Evolutionary conservation across 2,329 filamentous ascomycete genomes (phyloP).

Genomic region (Chaetothyriales sp.): DNA sequence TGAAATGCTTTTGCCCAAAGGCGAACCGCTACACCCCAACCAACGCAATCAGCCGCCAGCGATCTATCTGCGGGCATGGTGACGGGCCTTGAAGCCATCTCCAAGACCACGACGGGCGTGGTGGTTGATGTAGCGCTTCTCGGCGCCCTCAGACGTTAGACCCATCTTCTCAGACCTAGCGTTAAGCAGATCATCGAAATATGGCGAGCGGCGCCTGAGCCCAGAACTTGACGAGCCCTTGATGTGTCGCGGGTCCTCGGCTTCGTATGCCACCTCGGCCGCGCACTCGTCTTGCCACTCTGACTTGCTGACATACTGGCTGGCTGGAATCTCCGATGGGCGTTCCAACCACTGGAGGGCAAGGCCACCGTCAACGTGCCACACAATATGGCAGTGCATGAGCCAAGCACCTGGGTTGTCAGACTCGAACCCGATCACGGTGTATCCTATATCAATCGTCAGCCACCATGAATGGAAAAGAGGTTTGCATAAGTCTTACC

Average conservation of each 20-base stretch:
- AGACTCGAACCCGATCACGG: constrained; percentile 41
- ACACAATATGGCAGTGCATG: constrained; percentile 71
- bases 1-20: background rate
- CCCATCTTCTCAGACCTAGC: constrained; percentile 4
- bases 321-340: constrained; percentile 8
- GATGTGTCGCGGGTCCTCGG: constrained; percentile 3
- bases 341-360: constrained; percentile 28
- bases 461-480: constrained; percentile 17
- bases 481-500: background rate
- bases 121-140: constrained; percentile 4
- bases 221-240: constrained; percentile 9
- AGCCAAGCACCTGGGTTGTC: constrained; percentile 45
- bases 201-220: constrained; percentile 6
- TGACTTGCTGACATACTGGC: constrained; percentile 6
- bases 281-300: constrained; percentile 14
- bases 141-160: constrained; percentile 1
- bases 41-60: no score
- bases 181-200: constrained; percentile 5
- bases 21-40: background rate
- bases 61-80: background rate
- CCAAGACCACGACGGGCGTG: background rate
- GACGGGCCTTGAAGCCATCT: background rate
- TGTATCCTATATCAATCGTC: constrained; percentile 32
- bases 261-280: constrained; percentile 5
- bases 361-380: constrained; percentile 56